These are phyloP conservation scores for Colletotrichum limetticola DNA, from an alignment of 2,329 filamentous ascomycete species.

Conservation along the genomic window DNA sequence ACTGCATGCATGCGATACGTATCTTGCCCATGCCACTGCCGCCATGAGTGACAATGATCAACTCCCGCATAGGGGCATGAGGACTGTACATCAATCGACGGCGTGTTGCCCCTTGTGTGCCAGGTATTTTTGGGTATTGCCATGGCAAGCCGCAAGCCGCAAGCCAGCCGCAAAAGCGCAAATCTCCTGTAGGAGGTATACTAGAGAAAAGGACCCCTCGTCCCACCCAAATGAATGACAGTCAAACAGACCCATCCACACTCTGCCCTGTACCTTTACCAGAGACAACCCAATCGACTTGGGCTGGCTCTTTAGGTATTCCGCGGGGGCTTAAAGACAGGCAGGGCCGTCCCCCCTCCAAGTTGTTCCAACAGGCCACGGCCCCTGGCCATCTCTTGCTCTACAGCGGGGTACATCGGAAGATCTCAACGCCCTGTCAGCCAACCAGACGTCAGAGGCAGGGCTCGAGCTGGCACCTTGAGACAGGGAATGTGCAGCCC, in stretches of 20 bases:
- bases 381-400: slow-evolving; percentile 1
- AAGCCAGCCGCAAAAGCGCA: too few relatives aligned
- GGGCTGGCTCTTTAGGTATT: neutral
- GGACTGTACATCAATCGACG: slow-evolving; percentile 29
- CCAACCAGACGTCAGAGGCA: slow-evolving; percentile 14
- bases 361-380: slow-evolving; percentile 1
- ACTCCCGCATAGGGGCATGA: neutral
- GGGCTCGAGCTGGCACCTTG: neutral
- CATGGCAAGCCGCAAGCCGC: neutral
- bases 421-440: slow-evolving; percentile 5
- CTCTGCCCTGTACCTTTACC: neutral
- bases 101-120: slow-evolving; percentile 14
- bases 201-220: slow-evolving; percentile 18
- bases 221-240: slow-evolving; percentile 5
- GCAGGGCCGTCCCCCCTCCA: slow-evolving; percentile 9
- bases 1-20: neutral
- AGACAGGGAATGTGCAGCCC: slow-evolving; percentile 20
- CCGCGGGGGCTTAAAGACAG: neutral
- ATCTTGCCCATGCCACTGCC: neutral
- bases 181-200: neutral
- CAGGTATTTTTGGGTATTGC: slow-evolving; percentile 32
- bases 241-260: slow-evolving; percentile 3
- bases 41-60: neutral
- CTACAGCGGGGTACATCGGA: slow-evolving; percentile 22
- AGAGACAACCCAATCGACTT: neutral